Percentiles rank a stretch among this genome's conserved stretches.
Conservation (phyloP, 2,329 filamentous ascomycete genomes). For the Beauveria rudraprayagi region DNA sequence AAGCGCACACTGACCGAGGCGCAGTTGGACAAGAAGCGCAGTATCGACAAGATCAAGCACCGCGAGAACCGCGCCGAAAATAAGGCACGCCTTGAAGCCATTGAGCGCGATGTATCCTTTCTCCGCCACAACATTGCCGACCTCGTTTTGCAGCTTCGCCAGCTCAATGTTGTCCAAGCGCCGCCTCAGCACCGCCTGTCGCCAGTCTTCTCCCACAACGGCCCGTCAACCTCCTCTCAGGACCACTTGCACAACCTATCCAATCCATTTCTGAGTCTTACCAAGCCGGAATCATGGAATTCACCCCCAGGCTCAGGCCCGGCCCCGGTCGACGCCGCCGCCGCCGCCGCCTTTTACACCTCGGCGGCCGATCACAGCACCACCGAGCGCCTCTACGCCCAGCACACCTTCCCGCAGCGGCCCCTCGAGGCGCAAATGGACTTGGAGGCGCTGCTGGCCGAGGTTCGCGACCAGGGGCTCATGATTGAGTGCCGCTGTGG, state of each 20-base stretch:
- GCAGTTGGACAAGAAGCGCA: slow-evolving; percentile 21
- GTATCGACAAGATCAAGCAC: slow-evolving; percentile 20
- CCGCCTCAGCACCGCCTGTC: background rate
- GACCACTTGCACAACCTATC: background rate
- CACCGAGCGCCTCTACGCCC: background rate
- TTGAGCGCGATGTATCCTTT: slow-evolving; percentile 19
- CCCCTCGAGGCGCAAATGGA: background rate
- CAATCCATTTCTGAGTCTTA: background rate
- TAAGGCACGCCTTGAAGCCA: slow-evolving; percentile 19
- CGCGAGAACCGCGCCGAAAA: slow-evolving; percentile 19
- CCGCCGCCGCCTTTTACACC: background rate
- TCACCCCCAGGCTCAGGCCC: background rate
- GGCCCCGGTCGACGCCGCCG: slow-evolving; percentile 10
- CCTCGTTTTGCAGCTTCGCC: slow-evolving; percentile 15
- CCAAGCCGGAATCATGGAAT: background rate
- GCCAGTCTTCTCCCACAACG: background rate
- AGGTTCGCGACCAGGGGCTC: background rate
- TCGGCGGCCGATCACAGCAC: background rate
- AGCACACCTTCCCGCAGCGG: background rate
- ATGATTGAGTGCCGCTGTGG: slow-evolving; percentile 20
- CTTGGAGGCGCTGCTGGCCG: background rate
- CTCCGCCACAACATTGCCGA: slow-evolving; percentile 17
- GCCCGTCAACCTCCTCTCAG: background rate
- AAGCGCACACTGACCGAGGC: slow-evolving; percentile 16
- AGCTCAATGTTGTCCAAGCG: background rate